Evolutionary conservation across 2,329 filamentous ascomycete species (phyloP).

Genomic region (Cladorrhinum sp.): DNA sequence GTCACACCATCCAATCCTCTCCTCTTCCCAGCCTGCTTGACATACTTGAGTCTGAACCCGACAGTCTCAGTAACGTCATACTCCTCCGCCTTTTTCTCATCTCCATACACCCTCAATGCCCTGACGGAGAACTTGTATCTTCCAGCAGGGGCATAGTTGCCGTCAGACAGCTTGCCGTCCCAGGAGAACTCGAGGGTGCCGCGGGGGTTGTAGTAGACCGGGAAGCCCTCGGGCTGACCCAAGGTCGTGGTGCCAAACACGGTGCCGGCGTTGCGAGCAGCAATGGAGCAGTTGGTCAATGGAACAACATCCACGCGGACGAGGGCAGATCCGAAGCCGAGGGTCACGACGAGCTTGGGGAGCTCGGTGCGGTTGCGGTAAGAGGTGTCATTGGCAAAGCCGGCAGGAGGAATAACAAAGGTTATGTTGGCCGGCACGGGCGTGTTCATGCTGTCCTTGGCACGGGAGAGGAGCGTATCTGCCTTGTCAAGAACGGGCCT

Average conservation of each 20-base stretch:
- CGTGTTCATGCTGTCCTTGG: slow-evolving; percentile 22
- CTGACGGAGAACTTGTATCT: slow-evolving; percentile 48
- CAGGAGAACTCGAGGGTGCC: slow-evolving; percentile 35
- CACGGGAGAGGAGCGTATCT: slow-evolving; percentile 31
- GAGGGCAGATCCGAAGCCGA: slow-evolving; percentile 45
- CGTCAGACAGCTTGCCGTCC: slow-evolving; percentile 47
- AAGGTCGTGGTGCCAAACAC: slow-evolving; percentile 40
- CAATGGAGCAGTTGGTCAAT: slow-evolving; percentile 28
- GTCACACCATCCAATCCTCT: not conserved
- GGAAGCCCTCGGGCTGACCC: slow-evolving; percentile 43
- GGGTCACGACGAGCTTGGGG: slow-evolving; percentile 39
- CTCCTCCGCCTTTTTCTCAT: slow-evolving; percentile 41
- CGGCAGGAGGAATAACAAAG: slow-evolving; percentile 42
- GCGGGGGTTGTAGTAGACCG: slow-evolving; percentile 35
- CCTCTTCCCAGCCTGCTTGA: not conserved
- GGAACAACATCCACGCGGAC: slow-evolving; percentile 46
- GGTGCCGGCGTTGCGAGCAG: slow-evolving; percentile 27
- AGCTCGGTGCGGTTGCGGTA: slow-evolving; percentile 31
- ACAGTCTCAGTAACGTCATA: slow-evolving; percentile 45
- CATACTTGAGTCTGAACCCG: slow-evolving; percentile 46
- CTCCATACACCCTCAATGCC: slow-evolving; percentile 51
- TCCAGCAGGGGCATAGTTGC: slow-evolving; percentile 47
- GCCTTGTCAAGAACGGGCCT: slow-evolving; percentile 34
- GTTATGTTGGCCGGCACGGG: slow-evolving; percentile 35
- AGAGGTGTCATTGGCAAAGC: slow-evolving; percentile 33